Evolutionary conservation across 148 eudicot species (phyloP).

Genomic region (Rhododendron ovatum): DNA sequence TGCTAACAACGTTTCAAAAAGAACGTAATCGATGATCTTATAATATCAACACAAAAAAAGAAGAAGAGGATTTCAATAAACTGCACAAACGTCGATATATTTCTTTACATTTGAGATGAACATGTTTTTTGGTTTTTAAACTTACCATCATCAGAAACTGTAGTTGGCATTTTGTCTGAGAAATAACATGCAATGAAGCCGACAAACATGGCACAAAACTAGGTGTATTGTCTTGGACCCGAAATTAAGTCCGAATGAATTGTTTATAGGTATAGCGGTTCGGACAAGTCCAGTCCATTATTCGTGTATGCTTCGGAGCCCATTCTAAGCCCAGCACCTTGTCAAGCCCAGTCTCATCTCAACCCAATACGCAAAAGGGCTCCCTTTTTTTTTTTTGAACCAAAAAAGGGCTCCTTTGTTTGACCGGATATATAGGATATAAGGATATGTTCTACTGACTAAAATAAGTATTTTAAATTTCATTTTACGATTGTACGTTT

Average conservation of each 20-base stretch:
- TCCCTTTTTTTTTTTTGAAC: too few species aligned
- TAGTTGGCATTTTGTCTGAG: background rate
- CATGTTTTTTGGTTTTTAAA: background rate
- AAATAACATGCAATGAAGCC: background rate
- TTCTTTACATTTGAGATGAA: background rate
- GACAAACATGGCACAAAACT: background rate
- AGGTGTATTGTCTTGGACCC: background rate
- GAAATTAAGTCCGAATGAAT: too few species aligned
- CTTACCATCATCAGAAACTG: background rate
- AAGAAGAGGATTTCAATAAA: too few species aligned
- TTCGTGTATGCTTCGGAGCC: background rate
- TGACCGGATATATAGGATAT: too few species aligned
- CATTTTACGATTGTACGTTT: too few species aligned
- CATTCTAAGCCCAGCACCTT: background rate
- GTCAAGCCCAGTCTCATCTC: too few species aligned
- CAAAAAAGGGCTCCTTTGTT: too few species aligned
- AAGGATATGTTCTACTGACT: too few species aligned
- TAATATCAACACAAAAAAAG: too few species aligned
- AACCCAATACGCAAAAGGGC: too few species aligned
- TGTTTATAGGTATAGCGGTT: background rate
- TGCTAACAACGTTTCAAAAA: background rate
- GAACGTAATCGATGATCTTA: too few species aligned
- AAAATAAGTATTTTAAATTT: too few species aligned
- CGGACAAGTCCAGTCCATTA: background rate
- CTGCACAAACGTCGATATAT: background rate